phyloP scores from a whole-genome alignment of 1,284 basidiomycete species.

The Athelia psychrophila region DNA sequence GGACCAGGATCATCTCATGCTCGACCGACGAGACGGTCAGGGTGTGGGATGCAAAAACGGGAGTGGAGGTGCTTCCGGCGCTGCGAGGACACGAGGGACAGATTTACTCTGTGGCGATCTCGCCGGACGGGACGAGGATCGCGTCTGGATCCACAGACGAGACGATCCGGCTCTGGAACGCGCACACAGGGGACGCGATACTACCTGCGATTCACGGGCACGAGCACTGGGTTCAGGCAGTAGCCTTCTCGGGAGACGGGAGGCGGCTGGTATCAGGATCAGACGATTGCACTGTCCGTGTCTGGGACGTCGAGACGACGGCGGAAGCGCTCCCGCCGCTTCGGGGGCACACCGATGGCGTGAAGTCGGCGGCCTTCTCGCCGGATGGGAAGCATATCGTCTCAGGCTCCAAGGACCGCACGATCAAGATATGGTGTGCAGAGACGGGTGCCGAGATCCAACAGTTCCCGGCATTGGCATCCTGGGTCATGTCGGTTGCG shows the following conservation, averaged over 20 bases:
- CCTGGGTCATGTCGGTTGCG: slow-evolving; percentile 5
- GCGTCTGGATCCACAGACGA: slow-evolving; percentile 15
- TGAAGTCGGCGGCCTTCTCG: slow-evolving; percentile 10
- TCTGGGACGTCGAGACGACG: slow-evolving; percentile 18
- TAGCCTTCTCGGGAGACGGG: slow-evolving; percentile 23
- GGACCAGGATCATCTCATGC: background rate
- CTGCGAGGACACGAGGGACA: slow-evolving; percentile 9
- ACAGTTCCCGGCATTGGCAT: slow-evolving; percentile 12
- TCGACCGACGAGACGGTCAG: slow-evolving; percentile 12
- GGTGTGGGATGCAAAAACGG: slow-evolving; percentile 21
- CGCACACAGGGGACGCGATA: slow-evolving; percentile 5
- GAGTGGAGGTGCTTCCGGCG: slow-evolving; percentile 1
- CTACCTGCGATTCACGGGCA: slow-evolving; percentile 12
- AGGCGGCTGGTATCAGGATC: slow-evolving; percentile 17
- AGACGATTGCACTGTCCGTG: slow-evolving; percentile 12
- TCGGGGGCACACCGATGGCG: slow-evolving; percentile 7
- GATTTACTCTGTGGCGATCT: slow-evolving; percentile 13
- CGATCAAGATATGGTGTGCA: slow-evolving; percentile 21
- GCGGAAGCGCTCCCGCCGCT: background rate
- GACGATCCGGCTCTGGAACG: slow-evolving; percentile 15
- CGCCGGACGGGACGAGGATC: slow-evolving; percentile 10
- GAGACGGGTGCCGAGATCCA: slow-evolving; percentile 10
- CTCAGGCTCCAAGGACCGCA: slow-evolving; percentile 23
- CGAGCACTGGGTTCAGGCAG: slow-evolving; percentile 11
- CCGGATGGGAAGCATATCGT: slow-evolving; percentile 18